Percentiles rank a stretch among this genome's conserved stretches.
Conservation (phyloP, 2,329 filamentous ascomycete genomes). For the Hypoxylon sp. region DNA sequence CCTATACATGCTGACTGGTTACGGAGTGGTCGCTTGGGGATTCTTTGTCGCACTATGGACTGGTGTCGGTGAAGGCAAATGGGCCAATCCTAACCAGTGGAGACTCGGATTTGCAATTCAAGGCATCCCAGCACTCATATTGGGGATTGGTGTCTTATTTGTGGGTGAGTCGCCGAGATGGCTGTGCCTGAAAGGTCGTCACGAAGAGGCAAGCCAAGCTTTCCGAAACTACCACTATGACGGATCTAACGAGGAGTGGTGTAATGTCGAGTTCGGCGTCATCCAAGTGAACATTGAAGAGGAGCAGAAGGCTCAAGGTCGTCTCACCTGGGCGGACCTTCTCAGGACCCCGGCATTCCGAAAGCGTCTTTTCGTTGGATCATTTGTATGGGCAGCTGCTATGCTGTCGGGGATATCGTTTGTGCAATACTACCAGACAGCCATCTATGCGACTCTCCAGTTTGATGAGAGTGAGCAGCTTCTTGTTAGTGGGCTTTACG, state of each 20-base stretch:
- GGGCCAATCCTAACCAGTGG: slow-evolving; percentile 58
- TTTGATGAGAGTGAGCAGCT: slow-evolving; percentile 57
- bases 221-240: slow-evolving; percentile 57
- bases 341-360: slow-evolving; percentile 55
- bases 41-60: slow-evolving; percentile 60
- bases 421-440: slow-evolving; percentile 61
- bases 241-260: slow-evolving; percentile 58
- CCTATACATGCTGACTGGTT: slow-evolving; percentile 4
- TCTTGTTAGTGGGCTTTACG: slow-evolving; percentile 59
- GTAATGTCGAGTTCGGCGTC: slow-evolving; percentile 53
- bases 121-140: slow-evolving; percentile 55
- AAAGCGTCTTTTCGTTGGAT: slow-evolving; percentile 57
- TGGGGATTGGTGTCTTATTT: slow-evolving; percentile 56
- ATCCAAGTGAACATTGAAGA: slow-evolving; percentile 58
- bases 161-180: slow-evolving; percentile 57
- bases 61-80: slow-evolving; percentile 58
- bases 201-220: slow-evolving; percentile 56
- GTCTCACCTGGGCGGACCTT: slow-evolving; percentile 55
- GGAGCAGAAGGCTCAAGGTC: slow-evolving; percentile 51
- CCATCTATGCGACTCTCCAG: slow-evolving; percentile 59
- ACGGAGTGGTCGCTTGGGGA: slow-evolving; percentile 59
- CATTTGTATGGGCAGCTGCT: slow-evolving; percentile 60
- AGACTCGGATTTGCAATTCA: slow-evolving; percentile 58
- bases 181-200: slow-evolving; percentile 56
- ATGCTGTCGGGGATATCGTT: slow-evolving; percentile 61